phyloP scores from a whole-genome alignment of 805 yeast genomes.

The Starmerella cellae region DNA sequence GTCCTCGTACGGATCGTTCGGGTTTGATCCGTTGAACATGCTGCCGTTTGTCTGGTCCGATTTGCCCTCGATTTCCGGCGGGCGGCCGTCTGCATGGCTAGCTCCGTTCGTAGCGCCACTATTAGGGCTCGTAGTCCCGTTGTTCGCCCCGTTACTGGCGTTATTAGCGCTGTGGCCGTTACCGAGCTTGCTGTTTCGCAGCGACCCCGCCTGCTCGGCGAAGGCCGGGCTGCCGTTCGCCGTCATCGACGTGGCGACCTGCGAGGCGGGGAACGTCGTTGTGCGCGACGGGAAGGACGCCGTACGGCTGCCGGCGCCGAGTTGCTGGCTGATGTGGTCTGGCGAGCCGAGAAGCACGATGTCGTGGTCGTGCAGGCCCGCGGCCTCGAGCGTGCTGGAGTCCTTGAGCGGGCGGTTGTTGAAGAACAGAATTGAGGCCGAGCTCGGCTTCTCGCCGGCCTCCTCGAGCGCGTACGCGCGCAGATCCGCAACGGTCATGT shows the following conservation, averaged over 20 bases:
- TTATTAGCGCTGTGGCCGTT: too few species aligned
- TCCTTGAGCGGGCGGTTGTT: constrained; percentile 35
- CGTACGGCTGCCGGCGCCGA: too few species aligned
- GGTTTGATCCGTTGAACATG: too few species aligned
- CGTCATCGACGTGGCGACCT: too few species aligned
- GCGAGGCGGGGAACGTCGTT: not conserved
- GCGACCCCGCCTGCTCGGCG: too few species aligned
- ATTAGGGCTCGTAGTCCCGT: not conserved
- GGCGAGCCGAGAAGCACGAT: constrained; percentile 28
- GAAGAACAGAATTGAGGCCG: constrained; percentile 37
- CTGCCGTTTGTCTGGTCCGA: not conserved
- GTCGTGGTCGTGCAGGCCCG: constrained; percentile 46
- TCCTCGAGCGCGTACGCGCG: constrained; percentile 63
- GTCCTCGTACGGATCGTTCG: constrained; percentile 1
- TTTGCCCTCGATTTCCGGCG: too few species aligned
- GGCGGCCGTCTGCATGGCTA: not conserved
- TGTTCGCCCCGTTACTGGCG: not conserved
- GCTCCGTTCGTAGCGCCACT: not conserved
- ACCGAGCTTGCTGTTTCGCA: too few species aligned
- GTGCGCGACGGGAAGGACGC: not conserved
- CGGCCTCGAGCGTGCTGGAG: constrained; percentile 32
- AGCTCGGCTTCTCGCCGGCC: constrained; percentile 36
- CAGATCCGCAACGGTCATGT: constrained; percentile 53
- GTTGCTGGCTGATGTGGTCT: not conserved
- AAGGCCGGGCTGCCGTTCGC: too few species aligned